Base-by-base conservation (phyloP, 768 basidiomycete species). In the Pleurotus djamor region DNA sequence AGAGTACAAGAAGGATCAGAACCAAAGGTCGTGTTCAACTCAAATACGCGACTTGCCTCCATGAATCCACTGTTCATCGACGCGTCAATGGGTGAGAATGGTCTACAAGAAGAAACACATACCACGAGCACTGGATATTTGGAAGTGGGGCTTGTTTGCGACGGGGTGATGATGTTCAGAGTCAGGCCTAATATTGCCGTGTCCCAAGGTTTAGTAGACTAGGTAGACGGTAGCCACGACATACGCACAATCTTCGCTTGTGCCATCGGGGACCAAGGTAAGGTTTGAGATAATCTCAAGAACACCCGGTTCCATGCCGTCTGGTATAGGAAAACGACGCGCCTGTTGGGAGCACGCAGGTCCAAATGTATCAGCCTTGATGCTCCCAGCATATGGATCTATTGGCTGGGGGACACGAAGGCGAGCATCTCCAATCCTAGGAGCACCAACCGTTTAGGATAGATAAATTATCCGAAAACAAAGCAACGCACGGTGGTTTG, bases 71-170 rank as follows among this genome's bases (percentile, higher is more conserved):
- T 82, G 41, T 50, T 37, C 21, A 3, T 28, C 21, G 21, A 43
- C 2, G 36, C 41, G 4, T 16, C 34, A 0, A 56, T 21, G n/a
- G n/a, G n/a, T 9, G 32, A 47, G 45, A 16, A 1, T 10, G 45
- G 7, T 17, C 17, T 47, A 12, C 13, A 7, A 47, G 17, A 12
- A 17, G 21, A 47, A 9, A 41, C 17, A 73, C 82, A 51, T 67
- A 84, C 84, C 35, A 78, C 81, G 14, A 83, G 69, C 4, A 87
- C 82, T 1, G 85, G 85, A 2, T 85, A 69, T 50, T 80, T 80
- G 8, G 77, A 77, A 0, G 63, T 64, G 1, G 76, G 55, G 0
- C 72, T 76, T 0, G 79, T 74, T 34, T 62, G 66, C 1, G 69
- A 65, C 4, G 85, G 83, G 51, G 73, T 76, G 36, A 83, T 63